Percentiles rank a stretch among this genome's conserved stretches.
Conservation (phyloP, 768 basidiomycete species). For the Leccinum ochraceum region DNA sequence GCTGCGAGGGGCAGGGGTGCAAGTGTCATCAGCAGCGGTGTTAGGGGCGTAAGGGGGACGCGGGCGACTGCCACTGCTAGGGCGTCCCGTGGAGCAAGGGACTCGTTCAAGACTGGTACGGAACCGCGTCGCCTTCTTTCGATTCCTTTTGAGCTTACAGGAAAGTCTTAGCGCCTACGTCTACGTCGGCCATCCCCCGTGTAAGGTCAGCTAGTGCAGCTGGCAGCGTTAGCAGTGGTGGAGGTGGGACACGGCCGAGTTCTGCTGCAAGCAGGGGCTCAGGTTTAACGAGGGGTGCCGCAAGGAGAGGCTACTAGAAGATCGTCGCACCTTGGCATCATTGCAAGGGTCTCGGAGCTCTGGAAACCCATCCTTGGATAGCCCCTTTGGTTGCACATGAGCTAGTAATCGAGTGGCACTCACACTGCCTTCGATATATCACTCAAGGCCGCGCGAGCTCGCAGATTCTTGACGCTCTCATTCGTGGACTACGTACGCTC, state of each 20-base stretch:
- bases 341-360: background rate
- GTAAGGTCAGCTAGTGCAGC: conserved; percentile 29
- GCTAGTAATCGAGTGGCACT: background rate
- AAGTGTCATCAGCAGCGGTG: conserved; percentile 49
- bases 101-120: conserved; percentile 41
- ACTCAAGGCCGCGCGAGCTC: background rate
- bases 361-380: background rate
- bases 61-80: conserved; percentile 49
- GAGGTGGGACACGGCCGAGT: conserved; percentile 23
- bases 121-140: background rate
- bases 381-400: background rate
- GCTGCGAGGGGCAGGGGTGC: conserved; percentile 46
- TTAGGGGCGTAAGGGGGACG: conserved; percentile 73
- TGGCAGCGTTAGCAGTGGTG: conserved; percentile 20
- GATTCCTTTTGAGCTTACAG: conserved; percentile 8
- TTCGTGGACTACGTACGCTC: conserved; percentile 9
- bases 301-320: conserved; percentile 29
- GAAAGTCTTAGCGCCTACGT: conserved; percentile 12
- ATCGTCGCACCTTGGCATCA: background rate
- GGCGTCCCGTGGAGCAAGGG: conserved; percentile 46
- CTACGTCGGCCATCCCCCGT: conserved; percentile 21
- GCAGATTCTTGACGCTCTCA: background rate
- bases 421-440: background rate
- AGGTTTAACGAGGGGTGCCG: conserved; percentile 24
- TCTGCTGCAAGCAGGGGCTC: conserved; percentile 29